Base-by-base conservation (phyloP, 2,329 filamentous ascomycete species). In the Calonectria honghensis region DNA sequence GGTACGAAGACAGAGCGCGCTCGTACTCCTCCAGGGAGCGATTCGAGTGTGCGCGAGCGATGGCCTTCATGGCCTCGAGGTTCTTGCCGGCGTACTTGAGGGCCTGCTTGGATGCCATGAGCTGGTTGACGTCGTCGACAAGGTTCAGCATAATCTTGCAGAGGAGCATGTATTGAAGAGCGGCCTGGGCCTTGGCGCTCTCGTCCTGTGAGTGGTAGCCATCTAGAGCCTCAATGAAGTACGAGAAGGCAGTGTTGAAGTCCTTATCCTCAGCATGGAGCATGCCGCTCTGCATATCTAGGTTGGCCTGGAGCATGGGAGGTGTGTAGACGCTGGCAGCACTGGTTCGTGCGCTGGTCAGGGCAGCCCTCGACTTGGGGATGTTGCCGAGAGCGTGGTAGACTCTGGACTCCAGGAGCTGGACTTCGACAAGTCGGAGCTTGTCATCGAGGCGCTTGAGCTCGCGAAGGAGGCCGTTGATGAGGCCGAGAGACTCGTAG, bases 81-180 rank as follows among this genome's bases (percentile, higher is more conserved):
- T 95, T 97, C 87, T 96, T 95, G 81, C 96, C 96, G 39, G 96
- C 96, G 84, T 99, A 98, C 87, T 97, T 97, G 83, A 97, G 92
- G 50, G 97, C 97, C 86, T 98, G 96, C 91, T 99, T 99, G 70
- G 95, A 97, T 37, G 94, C 92, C 92, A 99, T 95, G 79, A 99
- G 92, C 83, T 94, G 93, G 87, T 96, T 98, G 85, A 99, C 96
- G 85, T 99, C 97, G 88, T 98, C 96, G 79, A 93, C 95, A 51
- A 97, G 90, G 87, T 99, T 99, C 80, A 99, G 91, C 97, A 99
- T 99, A 86, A 99, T 97, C 90, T 99, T 99, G 93, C 97, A 98
- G 45, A 99, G 93, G 70, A 99, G 92, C 97, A 99, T 99, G 90
- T 99, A 99, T 89, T 99, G 97, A 78, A 99, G 90, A 14, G 97